phyloP scores from a whole-genome alignment of 2,329 filamentous ascomycete genomes.

The Pseudomassariella vexata region DNA sequence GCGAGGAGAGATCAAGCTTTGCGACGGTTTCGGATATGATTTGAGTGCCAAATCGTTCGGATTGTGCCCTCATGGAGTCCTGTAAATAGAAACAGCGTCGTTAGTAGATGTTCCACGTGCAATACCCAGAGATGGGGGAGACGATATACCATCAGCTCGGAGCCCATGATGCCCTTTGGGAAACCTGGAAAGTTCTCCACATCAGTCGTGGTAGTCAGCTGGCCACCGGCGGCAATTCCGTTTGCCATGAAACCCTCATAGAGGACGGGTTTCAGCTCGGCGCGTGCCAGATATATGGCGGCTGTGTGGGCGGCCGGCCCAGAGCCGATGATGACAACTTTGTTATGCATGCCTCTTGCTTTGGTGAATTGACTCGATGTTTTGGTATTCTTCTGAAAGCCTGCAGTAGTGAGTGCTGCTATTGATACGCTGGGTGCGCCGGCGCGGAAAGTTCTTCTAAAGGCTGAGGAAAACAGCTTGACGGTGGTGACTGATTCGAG shows the following conservation, averaged over 20 bases:
- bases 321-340: slow-evolving; percentile 89
- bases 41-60: slow-evolving; percentile 83
- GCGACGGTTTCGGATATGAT: slow-evolving; percentile 91
- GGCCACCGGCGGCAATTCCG: slow-evolving; percentile 90
- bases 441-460: slow-evolving; percentile 71
- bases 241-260: slow-evolving; percentile 99
- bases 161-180: slow-evolving; percentile 79
- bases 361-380: slow-evolving; percentile 28
- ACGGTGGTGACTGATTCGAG: too few species aligned
- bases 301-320: slow-evolving; percentile 97
- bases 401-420: slow-evolving; percentile 60
- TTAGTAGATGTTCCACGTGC: background rate
- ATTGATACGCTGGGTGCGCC: slow-evolving; percentile 67
- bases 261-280: slow-evolving; percentile 88
- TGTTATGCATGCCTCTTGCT: slow-evolving; percentile 75
- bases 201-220: slow-evolving; percentile 97
- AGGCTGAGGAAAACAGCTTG: slow-evolving; percentile 89
- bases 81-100: slow-evolving; percentile 17
- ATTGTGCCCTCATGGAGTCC: slow-evolving; percentile 91
- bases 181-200: slow-evolving; percentile 98
- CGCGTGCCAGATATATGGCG: slow-evolving; percentile 90
- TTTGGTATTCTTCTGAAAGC: slow-evolving; percentile 46
- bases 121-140: background rate
- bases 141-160: slow-evolving; percentile 69
- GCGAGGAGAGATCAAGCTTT: slow-evolving; percentile 74